Percentiles rank a stretch among this genome's conserved stretches.
These are phyloP conservation scores for Leccinum olivaceopallidum DNA, from an alignment of 768 basidiomycete genomes.

Conservation along the genomic window DNA sequence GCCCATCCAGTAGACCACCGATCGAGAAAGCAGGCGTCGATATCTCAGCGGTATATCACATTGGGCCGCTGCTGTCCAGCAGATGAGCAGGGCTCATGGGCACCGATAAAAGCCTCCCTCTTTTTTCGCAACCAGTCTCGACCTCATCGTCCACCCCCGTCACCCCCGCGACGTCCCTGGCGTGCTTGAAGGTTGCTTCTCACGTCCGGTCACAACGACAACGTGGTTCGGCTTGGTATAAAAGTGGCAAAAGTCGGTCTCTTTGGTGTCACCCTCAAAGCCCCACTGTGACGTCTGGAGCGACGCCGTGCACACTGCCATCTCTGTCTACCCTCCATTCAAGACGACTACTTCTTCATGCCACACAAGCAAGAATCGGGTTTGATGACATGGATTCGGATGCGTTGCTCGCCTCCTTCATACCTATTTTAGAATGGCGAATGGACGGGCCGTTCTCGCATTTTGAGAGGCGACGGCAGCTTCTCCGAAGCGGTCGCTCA, in stretches of 20 bases:
- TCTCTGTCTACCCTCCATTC: conserved; percentile 43
- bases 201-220: not conserved
- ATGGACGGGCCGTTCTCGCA: too few relatives aligned
- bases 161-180: not conserved
- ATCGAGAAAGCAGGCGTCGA: conserved; percentile 27
- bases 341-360: conserved; percentile 53
- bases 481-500: conserved; percentile 50
- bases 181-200: conserved; percentile 23
- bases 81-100: conserved; percentile 22
- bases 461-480: conserved; percentile 40
- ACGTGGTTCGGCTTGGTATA: conserved; percentile 43
- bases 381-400: conserved; percentile 51
- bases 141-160: conserved; percentile 26
- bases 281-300: conserved; percentile 44
- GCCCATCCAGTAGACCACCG: conserved; percentile 11
- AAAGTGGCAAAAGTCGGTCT: too few relatives aligned
- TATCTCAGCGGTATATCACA: conserved; percentile 2
- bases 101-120: conserved; percentile 14
- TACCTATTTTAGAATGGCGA: conserved; percentile 25
- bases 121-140: conserved; percentile 15
- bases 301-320: not conserved
- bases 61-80: conserved; percentile 18
- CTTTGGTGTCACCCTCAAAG: conserved; percentile 16
- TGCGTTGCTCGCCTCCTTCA: conserved; percentile 7
- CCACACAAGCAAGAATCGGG: conserved; percentile 53